phyloP scores from a whole-genome alignment of 495 filamentous ascomycete species.

The Penicillium daleae region DNA sequence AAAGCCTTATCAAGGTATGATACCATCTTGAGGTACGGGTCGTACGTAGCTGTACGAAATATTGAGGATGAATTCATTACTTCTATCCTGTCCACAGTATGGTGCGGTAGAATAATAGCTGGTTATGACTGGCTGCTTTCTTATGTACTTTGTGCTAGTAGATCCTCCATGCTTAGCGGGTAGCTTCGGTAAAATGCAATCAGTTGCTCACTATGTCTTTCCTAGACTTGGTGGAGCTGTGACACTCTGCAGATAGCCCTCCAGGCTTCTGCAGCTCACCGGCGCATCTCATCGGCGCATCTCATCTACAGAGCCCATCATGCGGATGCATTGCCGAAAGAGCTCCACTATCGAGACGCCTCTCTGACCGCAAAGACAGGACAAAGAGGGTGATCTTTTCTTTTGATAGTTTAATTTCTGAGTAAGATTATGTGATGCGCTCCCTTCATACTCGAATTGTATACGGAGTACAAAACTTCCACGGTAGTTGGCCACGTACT shows the following conservation, averaged over 20 bases:
- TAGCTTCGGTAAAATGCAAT: constrained; percentile 4
- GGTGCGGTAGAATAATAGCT: not conserved
- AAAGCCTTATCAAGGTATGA: constrained; percentile 20
- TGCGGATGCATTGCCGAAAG: not conserved
- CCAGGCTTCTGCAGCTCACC: not conserved
- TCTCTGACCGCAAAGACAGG: constrained; percentile 15
- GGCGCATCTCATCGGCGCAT: not conserved
- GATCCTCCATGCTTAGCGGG: not conserved
- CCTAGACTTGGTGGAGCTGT: constrained; percentile 13
- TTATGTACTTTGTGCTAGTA: not conserved
- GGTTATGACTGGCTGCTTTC: not conserved
- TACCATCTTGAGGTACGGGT: not conserved
- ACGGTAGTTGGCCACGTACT: constrained; percentile 8
- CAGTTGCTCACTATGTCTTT: not conserved
- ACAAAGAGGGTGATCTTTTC: not conserved
- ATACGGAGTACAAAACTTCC: not conserved
- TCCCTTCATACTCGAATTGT: not conserved
- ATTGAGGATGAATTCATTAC: not conserved
- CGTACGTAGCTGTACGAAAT: not conserved
- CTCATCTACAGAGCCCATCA: not conserved
- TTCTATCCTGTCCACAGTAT: not conserved
- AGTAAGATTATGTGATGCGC: not conserved
- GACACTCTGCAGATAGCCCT: constrained; percentile 7
- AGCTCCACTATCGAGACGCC: constrained; percentile 6
- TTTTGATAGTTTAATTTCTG: not conserved